Evolutionary conservation across 2,329 filamentous ascomycete species (phyloP).

Genomic region (Aspergillus ochraceoroseus): DNA sequence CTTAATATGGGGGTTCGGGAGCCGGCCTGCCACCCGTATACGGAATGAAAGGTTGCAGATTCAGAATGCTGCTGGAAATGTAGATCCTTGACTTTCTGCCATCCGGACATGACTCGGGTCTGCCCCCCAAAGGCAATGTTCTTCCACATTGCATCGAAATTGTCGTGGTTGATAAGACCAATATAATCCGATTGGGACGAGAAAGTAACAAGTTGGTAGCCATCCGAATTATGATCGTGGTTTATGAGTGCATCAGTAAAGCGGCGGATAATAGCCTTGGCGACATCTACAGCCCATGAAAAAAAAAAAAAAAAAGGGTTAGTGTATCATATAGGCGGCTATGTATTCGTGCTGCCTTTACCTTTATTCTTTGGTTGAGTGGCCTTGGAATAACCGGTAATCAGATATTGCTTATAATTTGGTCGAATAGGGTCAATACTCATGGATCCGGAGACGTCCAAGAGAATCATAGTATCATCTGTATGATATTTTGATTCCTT

Average conservation of each 20-base stretch:
- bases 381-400: not conserved
- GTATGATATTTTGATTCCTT: not conserved
- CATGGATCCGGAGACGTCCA: slow-evolving; percentile 10
- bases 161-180: slow-evolving; percentile 4
- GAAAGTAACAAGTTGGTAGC: slow-evolving; percentile 8
- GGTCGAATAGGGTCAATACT: slow-evolving; percentile 2
- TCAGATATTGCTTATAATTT: slow-evolving; percentile 1
- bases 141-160: slow-evolving; percentile 3
- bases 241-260: slow-evolving; percentile 4
- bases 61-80: slow-evolving; percentile 4
- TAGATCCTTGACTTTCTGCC: slow-evolving; percentile 8
- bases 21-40: slow-evolving; percentile 8
- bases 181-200: slow-evolving; percentile 2
- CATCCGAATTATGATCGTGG: slow-evolving; percentile 4
- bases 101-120: slow-evolving; percentile 7
- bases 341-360: no score
- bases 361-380: slow-evolving; percentile 8
- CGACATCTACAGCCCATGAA: slow-evolving; percentile 4
- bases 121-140: slow-evolving; percentile 1
- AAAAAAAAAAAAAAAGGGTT: no score
- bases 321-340: no score
- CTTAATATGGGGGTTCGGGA: slow-evolving; percentile 3
- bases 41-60: slow-evolving; percentile 4
- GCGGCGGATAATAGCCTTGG: slow-evolving; percentile 6
- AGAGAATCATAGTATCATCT: slow-evolving; percentile 7